Evolutionary conservation across 164 flowering plant genomes (phyloP), one percentile per base, ranked within the genome.

Genomic region (Macadamia tetraphylla): DNA sequence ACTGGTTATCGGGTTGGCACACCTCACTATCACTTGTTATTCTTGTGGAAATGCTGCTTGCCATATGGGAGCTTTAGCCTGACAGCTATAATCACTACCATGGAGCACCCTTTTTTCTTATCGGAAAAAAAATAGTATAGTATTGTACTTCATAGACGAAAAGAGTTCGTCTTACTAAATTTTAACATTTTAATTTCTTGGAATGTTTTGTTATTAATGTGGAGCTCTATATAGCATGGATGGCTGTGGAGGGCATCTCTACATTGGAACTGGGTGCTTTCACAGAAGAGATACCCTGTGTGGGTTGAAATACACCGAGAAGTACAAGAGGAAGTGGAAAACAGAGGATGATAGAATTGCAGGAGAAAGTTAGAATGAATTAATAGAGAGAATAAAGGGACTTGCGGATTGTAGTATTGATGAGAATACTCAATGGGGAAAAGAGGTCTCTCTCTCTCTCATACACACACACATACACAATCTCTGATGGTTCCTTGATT

Each of bases 191-290:
- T 23, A 23, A 23, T 23, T 46, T 29, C 1, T 15, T 30, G 35
- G 9, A 53, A 66, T 66, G 9, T 52, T 18, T 65, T 7, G n/a
- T 53, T 14, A 53, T 72, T 60, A 70, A 73, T 81, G 65, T 75
- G 18, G 79, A 77, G 15, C 10, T 64, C 10, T 13, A 53, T 13
- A 53, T 0, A 80, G 81, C 18, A 3, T 75, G 8, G 85, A 79
- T 71, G 77, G 68, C 10, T 29, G 44, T 52, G 79, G 79, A 67
- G 82, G 82, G 30, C 70, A 81, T 11, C 29, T 49, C 6, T 81
- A 79, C 40, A 63, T 74, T 43, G 84, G 82, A 5, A 77, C 77
- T 23, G 82, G 84, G 46, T 81, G 84, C 64, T 81, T 81, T 63
- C 81, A 75, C 35, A 69, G 85, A 48, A 73, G 84, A 67, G 79